Percentiles rank a stretch among this genome's conserved stretches.
Evolutionary conservation across 257 asterid genomes (phyloP).

Genomic region (Rhazya stricta): DNA sequence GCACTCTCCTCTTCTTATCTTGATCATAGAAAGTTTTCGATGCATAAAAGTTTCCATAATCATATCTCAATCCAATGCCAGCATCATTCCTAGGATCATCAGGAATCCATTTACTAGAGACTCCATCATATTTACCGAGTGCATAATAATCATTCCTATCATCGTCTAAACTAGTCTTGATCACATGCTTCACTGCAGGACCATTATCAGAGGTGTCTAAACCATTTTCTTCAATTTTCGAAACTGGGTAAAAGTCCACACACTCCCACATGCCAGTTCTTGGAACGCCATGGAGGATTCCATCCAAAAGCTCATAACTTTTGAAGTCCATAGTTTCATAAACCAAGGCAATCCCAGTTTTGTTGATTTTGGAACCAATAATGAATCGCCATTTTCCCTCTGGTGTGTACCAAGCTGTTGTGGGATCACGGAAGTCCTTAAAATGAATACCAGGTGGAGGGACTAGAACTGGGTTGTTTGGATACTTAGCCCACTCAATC

Average conservation of each 20-base stretch:
- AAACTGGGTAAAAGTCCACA: slow-evolving; percentile 73
- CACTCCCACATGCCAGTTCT: slow-evolving; percentile 96
- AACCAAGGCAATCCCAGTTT: slow-evolving; percentile 63
- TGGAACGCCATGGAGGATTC: slow-evolving; percentile 46
- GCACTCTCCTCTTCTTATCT: slow-evolving; percentile 52
- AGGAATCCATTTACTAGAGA: slow-evolving; percentile 44
- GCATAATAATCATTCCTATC: slow-evolving; percentile 74
- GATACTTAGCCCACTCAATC: slow-evolving; percentile 57
- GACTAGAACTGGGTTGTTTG: slow-evolving; percentile 60
- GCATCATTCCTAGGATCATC: slow-evolving; percentile 54
- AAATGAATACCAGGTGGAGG: slow-evolving; percentile 59
- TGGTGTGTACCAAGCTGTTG: slow-evolving; percentile 67
- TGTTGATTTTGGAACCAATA: slow-evolving; percentile 68
- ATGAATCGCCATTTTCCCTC: slow-evolving; percentile 67
- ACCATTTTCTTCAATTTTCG: slow-evolving; percentile 41
- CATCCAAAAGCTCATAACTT: slow-evolving; percentile 35
- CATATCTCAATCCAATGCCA: slow-evolving; percentile 74
- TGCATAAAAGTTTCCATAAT: slow-evolving; percentile 73
- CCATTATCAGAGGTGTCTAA: slow-evolving; percentile 61
- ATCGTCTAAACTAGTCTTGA: slow-evolving; percentile 81
- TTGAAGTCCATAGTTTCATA: slow-evolving; percentile 69
- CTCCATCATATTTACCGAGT: slow-evolving; percentile 48
- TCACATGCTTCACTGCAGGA: slow-evolving; percentile 53
- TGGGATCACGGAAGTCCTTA: slow-evolving; percentile 81
- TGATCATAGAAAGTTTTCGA: slow-evolving; percentile 79